Evolutionary conservation across 2,329 filamentous ascomycete species (phyloP).

Genomic region (Fusarium marasasianum): DNA sequence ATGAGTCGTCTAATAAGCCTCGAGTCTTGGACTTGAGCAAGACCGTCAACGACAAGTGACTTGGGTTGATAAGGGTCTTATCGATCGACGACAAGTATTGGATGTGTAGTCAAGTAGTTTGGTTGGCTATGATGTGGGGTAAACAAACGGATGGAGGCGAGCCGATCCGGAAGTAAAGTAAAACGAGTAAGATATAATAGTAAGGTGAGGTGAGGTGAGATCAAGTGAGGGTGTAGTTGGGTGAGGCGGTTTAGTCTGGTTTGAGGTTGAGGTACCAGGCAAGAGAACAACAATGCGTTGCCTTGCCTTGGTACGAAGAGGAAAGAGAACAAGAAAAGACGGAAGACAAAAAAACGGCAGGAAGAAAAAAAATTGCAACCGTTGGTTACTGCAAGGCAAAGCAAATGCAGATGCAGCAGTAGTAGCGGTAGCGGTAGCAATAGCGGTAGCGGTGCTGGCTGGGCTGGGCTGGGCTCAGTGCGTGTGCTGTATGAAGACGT

Average conservation of each 20-base stretch:
- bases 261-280: slow-evolving; percentile 25
- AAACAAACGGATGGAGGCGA: slow-evolving; percentile 27
- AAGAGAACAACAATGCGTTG: slow-evolving; percentile 9
- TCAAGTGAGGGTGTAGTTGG: slow-evolving; percentile 9
- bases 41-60: slow-evolving; percentile 12
- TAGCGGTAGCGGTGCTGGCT: slow-evolving; percentile 37
- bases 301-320: slow-evolving; percentile 7
- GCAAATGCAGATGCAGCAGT: slow-evolving; percentile 19
- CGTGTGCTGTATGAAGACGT: slow-evolving; percentile 15
- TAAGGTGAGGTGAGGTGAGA: background rate
- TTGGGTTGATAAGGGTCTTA: slow-evolving; percentile 36
- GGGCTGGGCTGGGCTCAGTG: slow-evolving; percentile 32
- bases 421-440: background rate
- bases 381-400: slow-evolving; percentile 34
- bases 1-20: background rate
- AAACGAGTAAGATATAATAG: background rate
- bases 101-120: slow-evolving; percentile 5
- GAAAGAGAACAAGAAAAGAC: slow-evolving; percentile 29
- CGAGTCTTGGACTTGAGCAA: slow-evolving; percentile 1
- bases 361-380: slow-evolving; percentile 35
- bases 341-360: slow-evolving; percentile 40
- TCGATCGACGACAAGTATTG: slow-evolving; percentile 37
- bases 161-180: slow-evolving; percentile 26
- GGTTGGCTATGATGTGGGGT: slow-evolving; percentile 44
- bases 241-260: slow-evolving; percentile 16